Conservation (phyloP, 2,329 filamentous ascomycete genomes). For the Thelonectria olida region DNA sequence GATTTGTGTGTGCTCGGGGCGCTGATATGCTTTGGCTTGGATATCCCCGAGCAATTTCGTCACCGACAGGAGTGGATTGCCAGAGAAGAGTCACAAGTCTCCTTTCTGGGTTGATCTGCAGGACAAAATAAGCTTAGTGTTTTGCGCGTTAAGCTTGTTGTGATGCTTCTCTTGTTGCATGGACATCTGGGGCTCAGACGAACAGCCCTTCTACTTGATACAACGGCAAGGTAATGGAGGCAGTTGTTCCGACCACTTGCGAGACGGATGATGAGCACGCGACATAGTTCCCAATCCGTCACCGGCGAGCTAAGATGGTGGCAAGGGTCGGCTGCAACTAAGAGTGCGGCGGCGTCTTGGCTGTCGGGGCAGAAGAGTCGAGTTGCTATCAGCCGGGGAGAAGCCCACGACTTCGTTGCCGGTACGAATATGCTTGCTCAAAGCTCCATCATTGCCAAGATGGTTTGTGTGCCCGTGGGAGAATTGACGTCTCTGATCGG, state of each 20-base stretch:
- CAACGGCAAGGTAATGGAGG: neutral
- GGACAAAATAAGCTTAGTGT: neutral
- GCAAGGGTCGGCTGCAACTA: neutral
- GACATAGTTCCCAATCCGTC: slow-evolving; percentile 35
- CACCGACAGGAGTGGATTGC: neutral
- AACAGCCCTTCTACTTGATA: neutral
- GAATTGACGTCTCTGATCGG: slow-evolving; percentile 11
- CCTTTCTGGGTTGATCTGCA: neutral
- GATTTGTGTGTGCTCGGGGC: neutral
- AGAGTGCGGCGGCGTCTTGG: no score
- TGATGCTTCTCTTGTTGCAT: neutral
- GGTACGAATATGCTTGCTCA: no score
- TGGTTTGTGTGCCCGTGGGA: slow-evolving; percentile 2
- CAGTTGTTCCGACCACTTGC: neutral
- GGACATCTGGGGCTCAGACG: neutral
- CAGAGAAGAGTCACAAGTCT: neutral
- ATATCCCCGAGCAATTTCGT: neutral
- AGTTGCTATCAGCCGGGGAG: no score
- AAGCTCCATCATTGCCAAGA: neutral
- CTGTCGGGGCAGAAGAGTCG: no score
- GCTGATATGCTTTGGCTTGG: no score
- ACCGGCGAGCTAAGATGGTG: slow-evolving; percentile 25
- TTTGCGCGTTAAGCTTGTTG: neutral
- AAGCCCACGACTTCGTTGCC: no score
- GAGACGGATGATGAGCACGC: slow-evolving; percentile 19